Evolutionary conservation across 495 filamentous ascomycete genomes (phyloP), one percentile per base, ranked within the genome.

Genomic region (Hypoxylon intermedium): DNA sequence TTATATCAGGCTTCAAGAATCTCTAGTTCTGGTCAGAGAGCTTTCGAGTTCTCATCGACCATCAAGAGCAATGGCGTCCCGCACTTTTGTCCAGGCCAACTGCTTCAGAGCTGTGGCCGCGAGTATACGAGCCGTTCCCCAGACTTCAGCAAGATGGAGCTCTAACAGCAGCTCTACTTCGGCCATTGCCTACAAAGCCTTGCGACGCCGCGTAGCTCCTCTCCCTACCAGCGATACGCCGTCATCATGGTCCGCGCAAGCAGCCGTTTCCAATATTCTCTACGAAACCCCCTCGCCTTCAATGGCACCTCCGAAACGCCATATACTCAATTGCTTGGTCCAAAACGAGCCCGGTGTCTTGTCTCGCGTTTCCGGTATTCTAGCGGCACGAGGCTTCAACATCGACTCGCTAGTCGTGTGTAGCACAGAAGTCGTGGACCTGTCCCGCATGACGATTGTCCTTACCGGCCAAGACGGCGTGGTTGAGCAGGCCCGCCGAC

Each of bases 261-360:
- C 94, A 18, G 94, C 94, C 56, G 94, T 98, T 60, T 95, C 91
- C 71, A 94, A 90, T 69, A 98, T 98, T 75, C 89, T 98, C 76
- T 98, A 98, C 79, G 94, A 98, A 81, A 97, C 94, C 19, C 94
- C 94, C 9, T 79, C 90, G 9, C 88, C 91, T 9, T 92, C 92
- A 2, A 77, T 82, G 58, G 85, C 87, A 30, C 93, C 94, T 2
- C 91, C 91, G 26, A 97, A 97, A 78, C 87, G 91, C 11, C 94
- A 97, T 73, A 80, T 98, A 71, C 85, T 98, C 74, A 98, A 98
- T 79, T 98, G 94, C 76, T 86, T 98, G 49, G 94, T 98, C 60
- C 94, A 98, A 75, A 98, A 98, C 77, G 94, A 98, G 76, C 94
- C 94, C 38, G 94, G 94, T 74, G 94, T 98, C 48, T 83, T 98